Conservation (phyloP, 73 alveolate genomes). For the Paramecium primaurelia region DNA sequence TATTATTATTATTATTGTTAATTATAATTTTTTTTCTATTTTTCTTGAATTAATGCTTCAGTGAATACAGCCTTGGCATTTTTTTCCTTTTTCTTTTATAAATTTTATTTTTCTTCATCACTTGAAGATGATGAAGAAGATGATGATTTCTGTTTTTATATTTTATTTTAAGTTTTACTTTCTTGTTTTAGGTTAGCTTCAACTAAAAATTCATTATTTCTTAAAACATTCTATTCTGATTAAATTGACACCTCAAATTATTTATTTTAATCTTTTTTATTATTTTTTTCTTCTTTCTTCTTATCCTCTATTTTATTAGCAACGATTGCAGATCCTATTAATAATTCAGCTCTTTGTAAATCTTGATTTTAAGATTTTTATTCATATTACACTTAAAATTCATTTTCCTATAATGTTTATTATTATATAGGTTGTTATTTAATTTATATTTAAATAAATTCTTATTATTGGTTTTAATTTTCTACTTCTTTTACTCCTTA, state of each 20-base stretch:
- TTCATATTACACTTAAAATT: not conserved
- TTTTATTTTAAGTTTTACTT: not conserved
- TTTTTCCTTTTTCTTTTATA: not conserved
- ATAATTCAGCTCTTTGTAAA: not conserved
- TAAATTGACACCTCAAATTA: not conserved
- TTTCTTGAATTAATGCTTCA: not conserved
- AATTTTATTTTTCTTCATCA: not conserved
- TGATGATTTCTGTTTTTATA: not conserved
- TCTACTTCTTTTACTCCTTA: not conserved
- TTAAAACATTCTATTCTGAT: not conserved
- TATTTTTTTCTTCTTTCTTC: not conserved
- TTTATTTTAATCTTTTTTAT: not conserved
- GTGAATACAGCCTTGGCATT: not conserved
- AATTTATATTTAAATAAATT: not conserved
- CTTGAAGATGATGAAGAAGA: not conserved
- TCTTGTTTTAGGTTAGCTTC: not conserved
- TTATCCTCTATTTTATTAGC: not conserved
- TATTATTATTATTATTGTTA: not conserved
- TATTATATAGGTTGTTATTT: not conserved
- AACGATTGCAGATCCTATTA: not conserved
- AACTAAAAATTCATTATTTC: not conserved
- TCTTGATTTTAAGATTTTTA: not conserved
- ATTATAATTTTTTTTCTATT: not conserved
- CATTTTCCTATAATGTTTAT: not conserved
- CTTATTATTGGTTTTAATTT: not conserved